phyloP scores from a whole-genome alignment of 2,329 filamentous ascomycete genomes.

The Myrmaecium sp. region DNA sequence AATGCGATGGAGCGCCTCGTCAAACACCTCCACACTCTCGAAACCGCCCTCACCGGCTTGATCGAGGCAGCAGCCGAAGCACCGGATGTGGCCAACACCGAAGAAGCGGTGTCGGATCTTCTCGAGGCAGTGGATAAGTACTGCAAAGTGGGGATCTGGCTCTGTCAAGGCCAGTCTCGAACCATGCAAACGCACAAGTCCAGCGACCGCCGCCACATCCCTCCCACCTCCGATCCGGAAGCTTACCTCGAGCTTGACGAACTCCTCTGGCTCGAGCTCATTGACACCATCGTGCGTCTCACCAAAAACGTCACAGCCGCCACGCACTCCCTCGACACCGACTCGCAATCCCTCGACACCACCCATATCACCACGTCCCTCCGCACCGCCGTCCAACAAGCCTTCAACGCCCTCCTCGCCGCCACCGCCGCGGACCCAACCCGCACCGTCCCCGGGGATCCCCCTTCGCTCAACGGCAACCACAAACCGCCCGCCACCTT shows the following conservation, averaged over 20 bases:
- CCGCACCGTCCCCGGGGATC: constrained; percentile 10
- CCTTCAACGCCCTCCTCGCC: constrained; percentile 72
- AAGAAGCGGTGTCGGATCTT: constrained; percentile 54
- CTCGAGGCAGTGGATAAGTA: constrained; percentile 74
- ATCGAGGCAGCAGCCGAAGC: constrained; percentile 43
- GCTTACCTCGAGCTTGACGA: constrained; percentile 44
- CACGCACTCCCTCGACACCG: constrained; percentile 25
- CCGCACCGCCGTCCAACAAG: constrained; percentile 69
- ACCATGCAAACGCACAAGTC: constrained; percentile 20
- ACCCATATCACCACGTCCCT: constrained; percentile 49
- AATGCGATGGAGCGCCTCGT: constrained; percentile 73
- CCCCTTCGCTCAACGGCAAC: constrained; percentile 9
- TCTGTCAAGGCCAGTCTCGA: constrained; percentile 75
- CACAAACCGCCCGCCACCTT: constrained; percentile 52
- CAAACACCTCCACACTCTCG: constrained; percentile 63
- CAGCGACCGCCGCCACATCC: constrained; percentile 18
- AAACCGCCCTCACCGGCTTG: constrained; percentile 60
- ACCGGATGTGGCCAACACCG: constrained; percentile 38
- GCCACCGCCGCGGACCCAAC: constrained; percentile 33
- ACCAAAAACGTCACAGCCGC: constrained; percentile 28
- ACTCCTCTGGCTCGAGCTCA: constrained; percentile 47
- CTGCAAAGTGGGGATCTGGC: constrained; percentile 82
- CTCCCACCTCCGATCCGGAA: constrained; percentile 27
- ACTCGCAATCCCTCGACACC: constrained; percentile 28
- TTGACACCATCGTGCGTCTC: constrained; percentile 42